Conservation (phyloP, 1,139 yeast genomes). For the Geotrichum candidum region DNA sequence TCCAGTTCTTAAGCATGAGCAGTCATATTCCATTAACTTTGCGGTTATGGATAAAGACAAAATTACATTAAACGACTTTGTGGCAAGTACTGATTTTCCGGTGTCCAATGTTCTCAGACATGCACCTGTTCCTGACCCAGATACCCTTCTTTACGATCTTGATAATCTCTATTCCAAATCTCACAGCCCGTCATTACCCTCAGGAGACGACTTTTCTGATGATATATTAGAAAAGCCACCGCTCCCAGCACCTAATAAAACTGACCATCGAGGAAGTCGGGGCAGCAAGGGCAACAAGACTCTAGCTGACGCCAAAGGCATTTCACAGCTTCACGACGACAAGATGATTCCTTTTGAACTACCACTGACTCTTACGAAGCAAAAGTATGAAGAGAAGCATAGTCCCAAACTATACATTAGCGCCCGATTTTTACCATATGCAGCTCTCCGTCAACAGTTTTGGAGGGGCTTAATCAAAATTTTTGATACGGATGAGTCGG, state of each 20-base stretch:
- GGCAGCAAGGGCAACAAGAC: neutral
- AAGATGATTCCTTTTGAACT: slow-evolving; percentile 28
- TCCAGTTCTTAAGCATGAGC: slow-evolving; percentile 65
- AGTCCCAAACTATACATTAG: slow-evolving; percentile 54
- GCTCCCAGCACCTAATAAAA: neutral
- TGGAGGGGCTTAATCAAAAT: slow-evolving; percentile 62
- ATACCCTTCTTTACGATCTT: slow-evolving; percentile 30
- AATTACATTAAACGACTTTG: slow-evolving; percentile 74
- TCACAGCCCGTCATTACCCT: neutral
- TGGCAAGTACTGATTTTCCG: slow-evolving; percentile 58
- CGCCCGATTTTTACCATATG: slow-evolving; percentile 65
- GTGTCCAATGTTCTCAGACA: slow-evolving; percentile 44
- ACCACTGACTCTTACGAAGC: slow-evolving; percentile 35
- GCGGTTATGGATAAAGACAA: slow-evolving; percentile 79
- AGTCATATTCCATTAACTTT: slow-evolving; percentile 58
- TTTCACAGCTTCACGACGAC: slow-evolving; percentile 12
- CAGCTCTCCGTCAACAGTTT: slow-evolving; percentile 56
- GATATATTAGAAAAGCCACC: neutral
- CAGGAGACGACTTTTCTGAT: slow-evolving; percentile 5
- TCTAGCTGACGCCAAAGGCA: neutral
- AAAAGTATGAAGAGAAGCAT: slow-evolving; percentile 37
- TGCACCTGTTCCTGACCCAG: slow-evolving; percentile 33
- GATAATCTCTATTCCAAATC: slow-evolving; percentile 17
- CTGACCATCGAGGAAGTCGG: neutral
- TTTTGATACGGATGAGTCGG: slow-evolving; percentile 44